Percentiles rank a stretch among this genome's conserved stretches.
These are phyloP conservation scores for Peronospora destructor DNA, from an alignment of 352 stramenopile genomes.

Conservation along the genomic window DNA sequence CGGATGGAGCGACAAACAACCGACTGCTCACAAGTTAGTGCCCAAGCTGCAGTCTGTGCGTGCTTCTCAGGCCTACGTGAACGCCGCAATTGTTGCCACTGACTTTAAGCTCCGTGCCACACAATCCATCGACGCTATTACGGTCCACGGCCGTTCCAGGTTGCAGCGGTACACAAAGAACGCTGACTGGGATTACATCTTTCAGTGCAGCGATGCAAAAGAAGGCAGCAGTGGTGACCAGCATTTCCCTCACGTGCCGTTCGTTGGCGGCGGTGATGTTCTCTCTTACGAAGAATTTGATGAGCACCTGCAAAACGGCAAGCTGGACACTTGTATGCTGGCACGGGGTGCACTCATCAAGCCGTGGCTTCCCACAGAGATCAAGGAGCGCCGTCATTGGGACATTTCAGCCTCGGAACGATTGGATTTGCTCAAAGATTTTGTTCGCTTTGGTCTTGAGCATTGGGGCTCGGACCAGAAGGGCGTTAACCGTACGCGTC, in stretches of 20 bases:
- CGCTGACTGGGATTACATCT: constrained; percentile 98
- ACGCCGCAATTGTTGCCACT: constrained; percentile 58
- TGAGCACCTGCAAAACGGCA: constrained; percentile 70
- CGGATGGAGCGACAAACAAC: constrained; percentile 94
- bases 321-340: constrained; percentile 87
- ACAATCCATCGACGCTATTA: constrained; percentile 69
- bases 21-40: constrained; percentile 91
- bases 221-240: constrained; percentile 17
- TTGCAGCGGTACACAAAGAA: constrained; percentile 96
- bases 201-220: constrained; percentile 70
- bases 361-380: constrained; percentile 98
- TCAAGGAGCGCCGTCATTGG: constrained; percentile 95
- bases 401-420: constrained; percentile 96
- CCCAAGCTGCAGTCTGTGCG: constrained; percentile 81
- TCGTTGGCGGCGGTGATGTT: constrained; percentile 91
- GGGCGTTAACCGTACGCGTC: constrained; percentile 95
- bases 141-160: constrained; percentile 94
- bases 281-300: constrained; percentile 83
- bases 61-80: constrained; percentile 64
- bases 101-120: constrained; percentile 64
- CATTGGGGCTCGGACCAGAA: constrained; percentile 98
- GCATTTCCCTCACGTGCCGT: constrained; percentile 45
- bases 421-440: constrained; percentile 96
- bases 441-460: constrained; percentile 95
- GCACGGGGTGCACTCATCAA: constrained; percentile 96